Base-by-base conservation (phyloP, 306 rosid species). In the Ceratonia siliqua region DNA sequence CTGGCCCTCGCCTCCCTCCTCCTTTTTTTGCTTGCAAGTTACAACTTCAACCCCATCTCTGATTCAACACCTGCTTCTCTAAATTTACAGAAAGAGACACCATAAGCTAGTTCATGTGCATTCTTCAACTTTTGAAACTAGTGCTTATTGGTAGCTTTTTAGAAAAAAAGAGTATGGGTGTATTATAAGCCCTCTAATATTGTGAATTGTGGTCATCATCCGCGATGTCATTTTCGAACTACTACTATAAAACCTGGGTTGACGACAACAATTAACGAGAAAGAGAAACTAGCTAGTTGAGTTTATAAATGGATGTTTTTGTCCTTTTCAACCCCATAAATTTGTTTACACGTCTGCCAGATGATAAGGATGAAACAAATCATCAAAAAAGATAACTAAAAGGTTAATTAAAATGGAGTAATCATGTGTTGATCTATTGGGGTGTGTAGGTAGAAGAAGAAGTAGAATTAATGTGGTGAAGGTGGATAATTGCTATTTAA, bases 401-500 rank as follows among this genome's bases (percentile, higher is more conserved):
- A 55, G 30, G 41, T 45, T 33, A 15, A 24, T 36, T 28, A 46
- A 53, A 70, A 68, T 1, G 2, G 3, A 38, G 7, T 25, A 2
- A 70, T 48, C 46, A 62, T 71, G 4, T 50, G 11, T 9, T 53
- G 21, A 43, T 39, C 13, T 3, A 62, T 13, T 24, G 50, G 10
- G 41, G 24, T 17, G 3, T 21, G 2, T 30, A 5, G 7, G 43
- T n/a, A n/a, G 32, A 33, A 55, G 76, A 41, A 66, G 78, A 59
- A 74, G 48, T 57, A 80, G 20, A 66, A 20, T 53, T n/a, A n/a
- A 3, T 27, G 70, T 65, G 79, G 80, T 62, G 72, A 82, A 73
- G 68, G 74, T n/a, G 59, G 84, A 83, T 77, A 68, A 84, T 79
- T 35, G 28, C 49, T 22, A 38, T 38, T 74, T 61, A 78, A 73